Percentiles rank a stretch among this genome's conserved stretches.
Conservation (phyloP, 164 flowering plant species). For the Macadamia integrifolia region DNA sequence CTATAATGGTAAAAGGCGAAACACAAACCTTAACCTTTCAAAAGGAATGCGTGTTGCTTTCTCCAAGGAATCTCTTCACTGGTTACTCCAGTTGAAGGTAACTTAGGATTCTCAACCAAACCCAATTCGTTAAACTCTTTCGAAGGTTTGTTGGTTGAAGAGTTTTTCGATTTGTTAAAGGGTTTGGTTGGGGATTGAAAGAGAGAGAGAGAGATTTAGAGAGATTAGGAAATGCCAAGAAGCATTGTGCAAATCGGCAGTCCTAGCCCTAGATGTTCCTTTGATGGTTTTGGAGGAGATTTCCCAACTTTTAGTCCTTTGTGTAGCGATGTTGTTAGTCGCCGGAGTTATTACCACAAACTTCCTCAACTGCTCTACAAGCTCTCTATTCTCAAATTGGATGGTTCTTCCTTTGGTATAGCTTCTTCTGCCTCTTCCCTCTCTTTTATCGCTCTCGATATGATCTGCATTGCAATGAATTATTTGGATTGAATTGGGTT, state of each 20-base stretch:
- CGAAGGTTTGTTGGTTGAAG: not conserved
- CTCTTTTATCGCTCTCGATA: not conserved
- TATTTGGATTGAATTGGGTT: conserved; percentile 2
- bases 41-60: conserved; percentile 2
- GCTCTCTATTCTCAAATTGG: conserved; percentile 73
- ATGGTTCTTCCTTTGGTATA: conserved; percentile 73
- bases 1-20: not conserved
- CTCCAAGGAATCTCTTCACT: not conserved
- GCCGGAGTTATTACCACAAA: conserved; percentile 38
- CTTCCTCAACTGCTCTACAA: conserved; percentile 51
- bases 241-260: not conserved
- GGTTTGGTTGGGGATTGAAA: not conserved
- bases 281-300: not conserved
- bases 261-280: not conserved
- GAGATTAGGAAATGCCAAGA: not conserved
- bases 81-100: not conserved
- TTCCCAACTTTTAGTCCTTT: not conserved
- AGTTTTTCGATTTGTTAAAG: not conserved
- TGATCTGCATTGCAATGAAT: not conserved
- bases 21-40: not conserved
- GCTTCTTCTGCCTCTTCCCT: not conserved
- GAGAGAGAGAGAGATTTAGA: not conserved
- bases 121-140: not conserved
- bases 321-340: conserved; percentile 10
- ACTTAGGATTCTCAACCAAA: not conserved